These are phyloP conservation scores for Sphagnum fallax DNA, from an alignment of 228 moss, liverwort and hornwort genomes.

Conservation along the genomic window DNA sequence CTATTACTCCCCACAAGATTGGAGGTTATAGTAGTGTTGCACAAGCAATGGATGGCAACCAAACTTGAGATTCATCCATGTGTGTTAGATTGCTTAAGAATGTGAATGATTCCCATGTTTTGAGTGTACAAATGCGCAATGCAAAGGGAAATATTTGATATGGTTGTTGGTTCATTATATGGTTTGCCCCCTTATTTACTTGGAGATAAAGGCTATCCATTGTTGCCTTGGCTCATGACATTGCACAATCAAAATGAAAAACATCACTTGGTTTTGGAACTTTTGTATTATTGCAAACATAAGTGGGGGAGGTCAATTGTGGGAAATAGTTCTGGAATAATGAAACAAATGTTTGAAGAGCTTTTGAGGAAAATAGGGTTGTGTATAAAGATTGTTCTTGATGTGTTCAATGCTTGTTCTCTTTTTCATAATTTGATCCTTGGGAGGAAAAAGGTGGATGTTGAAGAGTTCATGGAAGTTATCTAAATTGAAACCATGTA, in stretches of 20 bases:
- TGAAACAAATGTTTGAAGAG: not conserved
- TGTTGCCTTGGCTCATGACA: constrained; percentile 1
- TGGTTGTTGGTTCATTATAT: not conserved
- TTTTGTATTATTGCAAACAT: not conserved
- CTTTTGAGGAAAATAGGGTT: not conserved
- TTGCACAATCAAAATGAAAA: not conserved
- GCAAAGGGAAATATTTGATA: not conserved
- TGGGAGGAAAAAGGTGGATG: not conserved
- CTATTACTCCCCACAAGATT: not conserved
- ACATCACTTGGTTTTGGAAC: not conserved
- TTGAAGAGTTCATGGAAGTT: not conserved
- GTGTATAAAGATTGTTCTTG: not conserved
- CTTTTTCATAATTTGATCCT: not conserved
- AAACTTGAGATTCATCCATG: not conserved
- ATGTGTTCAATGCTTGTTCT: not conserved
- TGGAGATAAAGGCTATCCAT: constrained; percentile 1
- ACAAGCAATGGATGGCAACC: not conserved
- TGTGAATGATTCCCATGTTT: constrained; percentile 1
- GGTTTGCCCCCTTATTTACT: not conserved
- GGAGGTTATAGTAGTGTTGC: not conserved
- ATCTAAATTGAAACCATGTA: not conserved
- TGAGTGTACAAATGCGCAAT: not conserved
- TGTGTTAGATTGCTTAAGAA: not conserved
- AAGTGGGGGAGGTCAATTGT: not conserved
- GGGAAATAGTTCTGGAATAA: not conserved